Base-by-base conservation (phyloP, 2,329 filamentous ascomycete species). In the Fusarium bulbicola region DNA sequence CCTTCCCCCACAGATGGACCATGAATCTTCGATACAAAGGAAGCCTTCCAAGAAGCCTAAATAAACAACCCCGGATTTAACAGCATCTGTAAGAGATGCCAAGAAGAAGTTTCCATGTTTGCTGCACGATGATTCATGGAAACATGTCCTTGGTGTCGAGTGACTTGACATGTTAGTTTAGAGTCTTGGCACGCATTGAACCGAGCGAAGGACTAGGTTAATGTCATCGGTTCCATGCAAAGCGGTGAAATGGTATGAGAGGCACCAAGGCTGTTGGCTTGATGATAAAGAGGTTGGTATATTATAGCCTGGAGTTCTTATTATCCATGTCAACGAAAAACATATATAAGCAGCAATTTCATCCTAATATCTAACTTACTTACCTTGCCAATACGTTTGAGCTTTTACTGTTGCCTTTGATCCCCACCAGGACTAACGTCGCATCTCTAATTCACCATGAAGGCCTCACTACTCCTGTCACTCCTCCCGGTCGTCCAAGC, bases 401-500 rank as follows among this genome's bases (percentile, higher is more conserved):
- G 26, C 26, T 26, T 26, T 26, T 3, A 5, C 18, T 20, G 3
- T 43, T 18, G 21, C 12, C 16, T 37, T 30, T 14, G 13, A 11
- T 7, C 7, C 7, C 7, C 1, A 12, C 0, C 2, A 2, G 7
- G 36, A 40, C 20, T 20, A 1, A 20, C 10, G 2, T 32, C 20
- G 1, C 20, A 18, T 20, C 12, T 15, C 7, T 0, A 13, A 5
- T 20, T 3, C 59, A 70, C 12, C 3, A 79, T 79, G 78, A 79
- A 79, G 65, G 32, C 76, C 24, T 60, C 74, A 10, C n/a, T 75
- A 3, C 26, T 77, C 34, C 13, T 78, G 3, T 58, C 68, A 1
- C 64, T 79, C 1, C 74, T 79, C 6, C 74, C 77, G 8, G 57
- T 79, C 3, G 57, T 70, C 7, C 58, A 74, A 10, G 61, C 61